Evolutionary conservation across 306 rosid species (phyloP), one percentile per base, ranked within the genome.

Genomic region (Sechiopsis laciniata): DNA sequence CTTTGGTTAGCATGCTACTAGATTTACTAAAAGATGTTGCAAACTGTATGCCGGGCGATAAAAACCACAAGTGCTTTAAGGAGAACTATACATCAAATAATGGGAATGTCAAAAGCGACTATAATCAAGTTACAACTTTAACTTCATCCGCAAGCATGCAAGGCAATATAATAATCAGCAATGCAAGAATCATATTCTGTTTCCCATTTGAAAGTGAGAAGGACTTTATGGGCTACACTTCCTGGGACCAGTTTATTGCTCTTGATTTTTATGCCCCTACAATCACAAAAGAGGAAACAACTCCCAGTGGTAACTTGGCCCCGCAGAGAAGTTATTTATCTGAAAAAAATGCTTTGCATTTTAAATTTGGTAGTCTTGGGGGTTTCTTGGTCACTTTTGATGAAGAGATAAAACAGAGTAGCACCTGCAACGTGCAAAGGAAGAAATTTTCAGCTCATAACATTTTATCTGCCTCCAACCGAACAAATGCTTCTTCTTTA

Each of bases 171-270:
- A 79, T 84, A 48, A 79, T 89, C 60, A 78, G 86, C 32, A 79
- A 75, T 78, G 96, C 97, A 58, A 85, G 96, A 81, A 84, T 94
- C 17, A 77, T 94, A 51, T 85, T 94, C 32, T 94, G 98, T 84
- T 94, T 94, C 75, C 91, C 88, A 78, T 78, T 82, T 19, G 89
- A 84, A 81, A 79, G 79, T 54, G 80, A 60, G n/a, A 74, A 72
- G 64, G 87, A 78, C 72, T 75, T 45, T 62, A 70, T 74, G 11
- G 75, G 78, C 62, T 86, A 79, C 65, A 78, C 82, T 81, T 78
- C 86, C 63, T 89, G 90, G 89, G 87, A 90, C 71, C 90, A 85
- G 17, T 90, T 85, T 58, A 78, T 90, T 80, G 92, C 88, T 76
- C 89, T 94, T 74, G 95, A 94, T 83, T 85, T 94, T 80, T 81